phyloP scores from a whole-genome alignment of 306 rosid genomes.

The Prunus kanzakura region DNA sequence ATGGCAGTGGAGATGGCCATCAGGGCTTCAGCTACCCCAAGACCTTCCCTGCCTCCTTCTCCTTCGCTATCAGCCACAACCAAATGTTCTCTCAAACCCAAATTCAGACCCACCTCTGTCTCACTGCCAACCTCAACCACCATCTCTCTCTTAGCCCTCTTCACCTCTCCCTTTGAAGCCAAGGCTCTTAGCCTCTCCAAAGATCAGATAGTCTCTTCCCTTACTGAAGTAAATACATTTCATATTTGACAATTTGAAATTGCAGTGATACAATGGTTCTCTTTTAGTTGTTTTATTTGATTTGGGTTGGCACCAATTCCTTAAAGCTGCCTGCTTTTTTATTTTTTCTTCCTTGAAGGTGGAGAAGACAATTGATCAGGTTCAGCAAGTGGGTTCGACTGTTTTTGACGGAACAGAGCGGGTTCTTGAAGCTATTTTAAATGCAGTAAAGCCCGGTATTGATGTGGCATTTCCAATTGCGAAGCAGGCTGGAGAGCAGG shows the following conservation, averaged over 20 bases:
- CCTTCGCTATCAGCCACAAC: constrained; percentile 26
- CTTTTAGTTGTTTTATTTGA: neutral
- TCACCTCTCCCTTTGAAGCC: constrained; percentile 62
- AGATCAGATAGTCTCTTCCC: constrained; percentile 79
- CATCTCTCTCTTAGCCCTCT: constrained; percentile 66
- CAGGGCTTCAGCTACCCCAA: constrained; percentile 58
- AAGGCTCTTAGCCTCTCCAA: constrained; percentile 62
- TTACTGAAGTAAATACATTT: constrained; percentile 48
- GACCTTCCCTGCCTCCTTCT: constrained; percentile 39
- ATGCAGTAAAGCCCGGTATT: constrained; percentile 67
- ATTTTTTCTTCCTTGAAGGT: constrained; percentile 32
- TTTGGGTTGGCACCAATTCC: constrained; percentile 12
- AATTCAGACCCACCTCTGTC: constrained; percentile 38
- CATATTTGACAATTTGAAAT: neutral
- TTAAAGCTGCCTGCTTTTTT: neutral
- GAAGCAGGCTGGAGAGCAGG: constrained; percentile 74
- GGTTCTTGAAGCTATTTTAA: constrained; percentile 41
- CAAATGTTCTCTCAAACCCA: constrained; percentile 34
- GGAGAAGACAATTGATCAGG: constrained; percentile 77
- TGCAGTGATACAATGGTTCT: too few relatives aligned
- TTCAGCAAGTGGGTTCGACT: constrained; percentile 68
- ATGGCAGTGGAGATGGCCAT: constrained; percentile 60
- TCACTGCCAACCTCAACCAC: constrained; percentile 66
- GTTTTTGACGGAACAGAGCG: constrained; percentile 46
- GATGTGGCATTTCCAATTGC: constrained; percentile 72